Evolutionary conservation across 352 stramenopile species (phyloP), one percentile per base, ranked within the genome.

Genomic region (Halophytophthora polymorphica): DNA sequence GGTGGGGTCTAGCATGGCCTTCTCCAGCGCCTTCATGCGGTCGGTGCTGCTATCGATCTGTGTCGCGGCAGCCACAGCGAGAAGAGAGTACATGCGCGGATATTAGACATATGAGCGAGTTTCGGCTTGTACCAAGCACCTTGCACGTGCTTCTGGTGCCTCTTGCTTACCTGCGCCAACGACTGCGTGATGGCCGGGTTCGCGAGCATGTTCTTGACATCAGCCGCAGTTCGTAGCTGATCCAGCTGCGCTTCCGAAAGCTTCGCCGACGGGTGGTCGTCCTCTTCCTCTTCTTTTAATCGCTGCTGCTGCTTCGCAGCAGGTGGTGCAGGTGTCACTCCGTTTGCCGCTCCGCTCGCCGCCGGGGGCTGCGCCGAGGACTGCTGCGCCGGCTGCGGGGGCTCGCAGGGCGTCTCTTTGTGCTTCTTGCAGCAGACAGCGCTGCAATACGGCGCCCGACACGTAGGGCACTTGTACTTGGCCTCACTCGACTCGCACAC

Each of bases 391-490:
- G 39, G 47, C 17, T 51, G 8, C 19, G 42, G 12, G 6, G 61
- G 55, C 12, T 63, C 64, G 39, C 83, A 93, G 17, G 73, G 70
- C 40, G 66, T 69, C 47, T 90, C 75, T 47, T 90, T 92, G 64
- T 93, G 83, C 33, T 50, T 68, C 67, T 90, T 93, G 77, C 76
- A 93, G 61, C 83, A 93, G 4, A 67, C 64, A 0, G 80, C 56
- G 40, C 77, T 90, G 57, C 83, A 93, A 65, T 93, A 93, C 19
- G 72, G 73, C 34, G 66, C 49, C 43, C 81, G 69, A 46, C 83
- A 93, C 10, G 57, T 66, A 6, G 83, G 83, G 40, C 83, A 93
- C 56, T 92, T 93, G 79, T 93, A 93, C 69, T 90, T 92, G 74
- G 78, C 61, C 64, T 78, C 69, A 11, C 47, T 41, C 22, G 58